Conservation (phyloP, 345 rosid species). For the Alliaria petiolata region DNA sequence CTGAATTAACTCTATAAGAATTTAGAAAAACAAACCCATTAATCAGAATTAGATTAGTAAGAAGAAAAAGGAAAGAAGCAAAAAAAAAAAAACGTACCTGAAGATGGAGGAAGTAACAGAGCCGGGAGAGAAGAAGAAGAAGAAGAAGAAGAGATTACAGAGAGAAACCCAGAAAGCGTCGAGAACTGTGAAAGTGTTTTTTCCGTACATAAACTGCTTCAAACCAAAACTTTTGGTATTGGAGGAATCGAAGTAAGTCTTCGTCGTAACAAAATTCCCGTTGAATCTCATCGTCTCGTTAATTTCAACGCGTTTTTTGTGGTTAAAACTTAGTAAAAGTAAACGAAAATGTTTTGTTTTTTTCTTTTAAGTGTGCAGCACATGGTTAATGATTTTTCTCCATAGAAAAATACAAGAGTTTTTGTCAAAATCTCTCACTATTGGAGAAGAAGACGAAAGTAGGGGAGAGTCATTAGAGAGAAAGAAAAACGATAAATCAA, state of each 20-base stretch:
- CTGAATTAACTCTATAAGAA: conserved; percentile 25
- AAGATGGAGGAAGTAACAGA: conserved; percentile 28
- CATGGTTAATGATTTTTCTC: conserved; percentile 11
- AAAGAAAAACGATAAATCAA: neutral
- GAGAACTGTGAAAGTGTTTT: conserved; percentile 32
- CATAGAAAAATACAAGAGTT: neutral
- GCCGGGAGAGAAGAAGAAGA: conserved; percentile 29
- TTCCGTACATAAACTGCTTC: conserved; percentile 33
- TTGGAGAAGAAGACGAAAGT: conserved; percentile 8
- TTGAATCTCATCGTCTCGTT: conserved; percentile 38
- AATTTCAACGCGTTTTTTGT: conserved; percentile 22
- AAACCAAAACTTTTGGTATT: conserved; percentile 9
- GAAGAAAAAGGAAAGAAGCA: neutral
- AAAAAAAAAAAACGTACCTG: conserved; percentile 47
- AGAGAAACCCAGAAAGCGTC: conserved; percentile 47
- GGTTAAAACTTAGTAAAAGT: conserved; percentile 21
- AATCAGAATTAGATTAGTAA: neutral
- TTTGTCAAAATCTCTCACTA: conserved; percentile 9
- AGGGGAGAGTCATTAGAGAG: neutral
- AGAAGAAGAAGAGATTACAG: conserved; percentile 42
- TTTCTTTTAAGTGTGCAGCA: neutral
- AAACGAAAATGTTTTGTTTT: neutral
- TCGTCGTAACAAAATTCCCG: conserved; percentile 18
- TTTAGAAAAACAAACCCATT: neutral
- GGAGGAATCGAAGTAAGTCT: conserved; percentile 37